Conservation (phyloP, 2,329 filamentous ascomycete species). For the Aspergillus sp. region DNA sequence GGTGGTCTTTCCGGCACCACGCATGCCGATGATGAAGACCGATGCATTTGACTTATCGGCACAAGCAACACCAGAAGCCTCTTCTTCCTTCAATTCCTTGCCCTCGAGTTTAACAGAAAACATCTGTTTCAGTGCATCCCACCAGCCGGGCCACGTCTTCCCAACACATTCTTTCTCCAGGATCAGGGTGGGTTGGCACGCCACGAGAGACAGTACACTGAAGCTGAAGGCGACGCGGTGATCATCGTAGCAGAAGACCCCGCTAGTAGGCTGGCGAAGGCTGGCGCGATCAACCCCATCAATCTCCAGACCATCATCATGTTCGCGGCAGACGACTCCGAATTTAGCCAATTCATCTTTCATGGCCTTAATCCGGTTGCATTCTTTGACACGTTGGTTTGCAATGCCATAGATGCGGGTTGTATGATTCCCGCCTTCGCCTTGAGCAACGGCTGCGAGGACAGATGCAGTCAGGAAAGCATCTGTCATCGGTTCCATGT, state of each 20-base stretch:
- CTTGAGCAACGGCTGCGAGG: conserved; percentile 76
- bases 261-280: conserved; percentile 48
- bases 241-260: conserved; percentile 90
- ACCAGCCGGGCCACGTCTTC: conserved; percentile 99
- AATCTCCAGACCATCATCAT: conserved; percentile 81
- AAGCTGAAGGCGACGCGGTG: conserved; percentile 98
- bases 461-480: conserved; percentile 94
- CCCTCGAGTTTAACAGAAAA: conserved; percentile 74
- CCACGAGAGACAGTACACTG: conserved; percentile 69
- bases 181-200: conserved; percentile 63
- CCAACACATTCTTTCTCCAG: conserved; percentile 86
- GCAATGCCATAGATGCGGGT: conserved; percentile 90
- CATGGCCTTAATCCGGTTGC: conserved; percentile 94
- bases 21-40: conserved; percentile 93
- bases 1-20: conserved; percentile 93
- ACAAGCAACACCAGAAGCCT: conserved; percentile 27
- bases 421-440: conserved; percentile 49
- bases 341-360: conserved; percentile 90
- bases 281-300: conserved; percentile 47
- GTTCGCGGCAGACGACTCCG: conserved; percentile 72
- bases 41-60: conserved; percentile 47
- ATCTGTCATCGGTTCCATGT: conserved; percentile 99
- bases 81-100: conserved; percentile 47
- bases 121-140: conserved; percentile 72
- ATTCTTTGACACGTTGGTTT: conserved; percentile 96